Base-by-base conservation (phyloP, 768 basidiomycete genomes). In the Psilocybe cubensis region DNA sequence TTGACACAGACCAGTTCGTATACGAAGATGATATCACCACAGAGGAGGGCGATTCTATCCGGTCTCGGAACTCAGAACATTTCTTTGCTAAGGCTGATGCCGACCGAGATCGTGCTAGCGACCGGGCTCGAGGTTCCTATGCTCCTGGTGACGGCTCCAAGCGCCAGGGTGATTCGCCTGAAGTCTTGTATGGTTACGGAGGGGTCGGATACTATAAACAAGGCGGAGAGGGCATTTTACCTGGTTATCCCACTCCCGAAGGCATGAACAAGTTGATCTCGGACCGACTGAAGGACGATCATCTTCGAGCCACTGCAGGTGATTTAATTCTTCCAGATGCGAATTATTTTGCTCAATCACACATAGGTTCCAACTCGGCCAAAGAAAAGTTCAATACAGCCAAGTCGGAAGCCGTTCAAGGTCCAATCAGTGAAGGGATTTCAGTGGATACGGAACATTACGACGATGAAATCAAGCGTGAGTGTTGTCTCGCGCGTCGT, bases 221-320 rank as follows among this genome's bases (percentile, higher is more conserved):
- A 2, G 56, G 50, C 6, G 46, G 54, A 20, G 62, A 52, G 4
- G 66, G 66, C 3, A 42, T 56, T 4, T 21, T 69, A 20, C 66
- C 68, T 27, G 66, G 65, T 14, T 66, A 64, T 55, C 65, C 64
- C 17, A 63, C 58, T 14, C 45, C 38, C 7, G 52, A 24, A 0
- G 63, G 58, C 8, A 55, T 68, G 63, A 61, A 57, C 41, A 49
- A 50, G 21, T 44, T 67, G 27, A 56, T 70, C 12, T 41, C 55
- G 8, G 64, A 68, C n/a, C 43, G 69, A 11, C 59, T 70, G 40
- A 58, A 52, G 12, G 66, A 62, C 6, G 66, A 68, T 54, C 50
- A 48, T 12, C 31, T 62, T 14, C 40, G 63, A 4, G 60, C 59
- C 8, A 54, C 50, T 14, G 54, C 33, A 20, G 64, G 61, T 59